These are phyloP conservation scores for Mycena leptocephala DNA, from an alignment of 768 basidiomycete species.

Conservation along the genomic window DNA sequence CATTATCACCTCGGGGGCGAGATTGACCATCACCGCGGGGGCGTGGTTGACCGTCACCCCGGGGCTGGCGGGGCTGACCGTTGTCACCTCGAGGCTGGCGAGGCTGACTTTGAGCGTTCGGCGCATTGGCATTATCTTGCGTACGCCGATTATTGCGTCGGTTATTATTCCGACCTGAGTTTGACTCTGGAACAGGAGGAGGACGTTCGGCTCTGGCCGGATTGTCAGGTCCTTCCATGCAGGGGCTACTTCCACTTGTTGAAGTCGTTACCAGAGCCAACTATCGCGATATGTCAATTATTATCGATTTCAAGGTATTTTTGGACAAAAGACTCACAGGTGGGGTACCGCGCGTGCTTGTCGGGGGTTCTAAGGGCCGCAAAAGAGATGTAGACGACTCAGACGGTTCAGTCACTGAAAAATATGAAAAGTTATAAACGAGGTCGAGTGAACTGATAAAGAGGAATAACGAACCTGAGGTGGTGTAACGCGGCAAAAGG, in stretches of 20 bases:
- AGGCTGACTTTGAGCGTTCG: background rate
- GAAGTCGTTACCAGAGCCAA: conserved; percentile 25
- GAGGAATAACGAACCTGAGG: background rate
- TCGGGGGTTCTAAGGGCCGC: background rate
- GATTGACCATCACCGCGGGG: conserved; percentile 8
- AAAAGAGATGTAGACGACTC: background rate
- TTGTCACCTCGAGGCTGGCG: background rate
- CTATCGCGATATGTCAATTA: background rate
- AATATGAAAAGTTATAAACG: background rate
- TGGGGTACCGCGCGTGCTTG: background rate
- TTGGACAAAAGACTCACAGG: background rate
- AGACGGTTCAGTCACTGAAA: background rate
- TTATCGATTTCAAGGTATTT: background rate
- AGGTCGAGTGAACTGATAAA: background rate
- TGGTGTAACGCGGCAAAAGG: background rate
- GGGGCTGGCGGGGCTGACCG: conserved; percentile 14
- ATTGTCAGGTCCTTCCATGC: conserved; percentile 37
- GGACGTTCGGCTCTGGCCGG: conserved; percentile 29
- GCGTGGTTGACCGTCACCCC: conserved; percentile 11
- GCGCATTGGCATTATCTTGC: conserved; percentile 14
- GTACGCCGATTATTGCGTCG: conserved; percentile 32
- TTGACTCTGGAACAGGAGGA: conserved; percentile 22
- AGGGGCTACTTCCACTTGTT: conserved; percentile 11
- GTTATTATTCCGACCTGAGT: conserved; percentile 27
- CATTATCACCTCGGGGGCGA: conserved; percentile 21